phyloP scores from a whole-genome alignment of 495 filamentous ascomycete species.

The Tuber magnatum region DNA sequence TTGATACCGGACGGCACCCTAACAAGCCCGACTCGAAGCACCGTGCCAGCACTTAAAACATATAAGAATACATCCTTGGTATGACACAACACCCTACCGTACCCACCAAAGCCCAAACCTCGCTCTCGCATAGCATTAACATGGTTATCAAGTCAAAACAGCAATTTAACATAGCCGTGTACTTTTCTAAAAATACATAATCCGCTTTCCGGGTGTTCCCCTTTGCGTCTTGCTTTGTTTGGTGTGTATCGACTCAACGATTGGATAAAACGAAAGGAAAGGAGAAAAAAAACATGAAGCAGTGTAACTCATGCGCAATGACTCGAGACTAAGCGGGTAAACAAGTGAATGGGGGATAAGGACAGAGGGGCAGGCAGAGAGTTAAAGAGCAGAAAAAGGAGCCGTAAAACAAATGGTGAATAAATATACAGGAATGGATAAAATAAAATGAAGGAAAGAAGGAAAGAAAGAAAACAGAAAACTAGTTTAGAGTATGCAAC shows the following conservation, averaged over 20 bases:
- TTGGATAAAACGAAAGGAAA: not conserved
- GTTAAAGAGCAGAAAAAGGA: not conserved
- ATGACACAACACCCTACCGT: conserved; percentile 14
- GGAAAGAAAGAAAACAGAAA: not conserved
- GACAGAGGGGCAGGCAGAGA: not conserved
- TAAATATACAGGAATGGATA: not conserved
- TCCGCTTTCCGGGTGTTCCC: not conserved
- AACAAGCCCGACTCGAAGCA: conserved; percentile 16
- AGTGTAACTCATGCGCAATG: not conserved
- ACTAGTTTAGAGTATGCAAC: not conserved
- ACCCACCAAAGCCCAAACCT: conserved; percentile 16
- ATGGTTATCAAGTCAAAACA: not conserved
- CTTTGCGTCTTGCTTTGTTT: not conserved
- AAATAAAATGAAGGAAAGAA: not conserved
- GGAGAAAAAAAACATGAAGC: not conserved
- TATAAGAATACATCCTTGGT: conserved; percentile 15
- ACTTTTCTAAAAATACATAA: conserved; percentile 5
- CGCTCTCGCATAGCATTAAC: not conserved
- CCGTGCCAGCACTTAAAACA: conserved; percentile 20
- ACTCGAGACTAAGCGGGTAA: not conserved
- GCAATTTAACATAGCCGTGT: not conserved
- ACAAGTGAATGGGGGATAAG: not conserved
- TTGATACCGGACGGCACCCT: conserved; percentile 13
- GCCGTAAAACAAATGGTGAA: not conserved
- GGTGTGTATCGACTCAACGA: not conserved